Evolutionary conservation across 2,329 filamentous ascomycete genomes (phyloP).

Genomic region (Ascochyta pisi): DNA sequence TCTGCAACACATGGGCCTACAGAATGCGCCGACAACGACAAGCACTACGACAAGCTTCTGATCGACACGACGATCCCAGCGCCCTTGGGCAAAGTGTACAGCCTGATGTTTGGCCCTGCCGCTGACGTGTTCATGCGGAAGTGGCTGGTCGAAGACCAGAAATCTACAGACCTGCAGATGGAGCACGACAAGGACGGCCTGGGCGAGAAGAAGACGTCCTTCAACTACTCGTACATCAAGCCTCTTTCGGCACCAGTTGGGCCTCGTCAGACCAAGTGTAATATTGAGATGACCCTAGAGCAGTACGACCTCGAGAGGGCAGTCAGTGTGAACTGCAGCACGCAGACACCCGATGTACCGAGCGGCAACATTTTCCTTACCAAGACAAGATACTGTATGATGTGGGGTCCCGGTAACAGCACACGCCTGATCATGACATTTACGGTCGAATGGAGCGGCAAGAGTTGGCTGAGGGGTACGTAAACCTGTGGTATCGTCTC

Average conservation of each 20-base stretch:
- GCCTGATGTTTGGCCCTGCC: slow-evolving; percentile 80
- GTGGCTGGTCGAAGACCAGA: slow-evolving; percentile 86
- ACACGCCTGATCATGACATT: slow-evolving; percentile 89
- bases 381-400: slow-evolving; percentile 93
- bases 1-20: slow-evolving; percentile 82
- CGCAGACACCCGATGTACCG: slow-evolving; percentile 92
- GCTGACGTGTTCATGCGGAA: slow-evolving; percentile 84
- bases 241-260: slow-evolving; percentile 84
- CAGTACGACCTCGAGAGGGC: slow-evolving; percentile 85
- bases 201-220: slow-evolving; percentile 74
- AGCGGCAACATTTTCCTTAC: slow-evolving; percentile 89
- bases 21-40: slow-evolving; percentile 78
- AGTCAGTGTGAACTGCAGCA: slow-evolving; percentile 80
- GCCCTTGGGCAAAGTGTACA: slow-evolving; percentile 90
- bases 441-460: slow-evolving; percentile 93
- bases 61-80: slow-evolving; percentile 87
- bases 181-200: slow-evolving; percentile 82
- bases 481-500: background rate
- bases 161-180: slow-evolving; percentile 85
- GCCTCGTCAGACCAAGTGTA: slow-evolving; percentile 92
- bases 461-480: slow-evolving; percentile 96
- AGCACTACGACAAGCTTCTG: slow-evolving; percentile 83
- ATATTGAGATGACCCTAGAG: slow-evolving; percentile 85
- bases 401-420: slow-evolving; percentile 86
- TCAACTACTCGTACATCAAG: slow-evolving; percentile 88